Evolutionary conservation across 495 filamentous ascomycete species (phyloP), one percentile per base, ranked within the genome.

Genomic region (Penicillium bovifimosum): DNA sequence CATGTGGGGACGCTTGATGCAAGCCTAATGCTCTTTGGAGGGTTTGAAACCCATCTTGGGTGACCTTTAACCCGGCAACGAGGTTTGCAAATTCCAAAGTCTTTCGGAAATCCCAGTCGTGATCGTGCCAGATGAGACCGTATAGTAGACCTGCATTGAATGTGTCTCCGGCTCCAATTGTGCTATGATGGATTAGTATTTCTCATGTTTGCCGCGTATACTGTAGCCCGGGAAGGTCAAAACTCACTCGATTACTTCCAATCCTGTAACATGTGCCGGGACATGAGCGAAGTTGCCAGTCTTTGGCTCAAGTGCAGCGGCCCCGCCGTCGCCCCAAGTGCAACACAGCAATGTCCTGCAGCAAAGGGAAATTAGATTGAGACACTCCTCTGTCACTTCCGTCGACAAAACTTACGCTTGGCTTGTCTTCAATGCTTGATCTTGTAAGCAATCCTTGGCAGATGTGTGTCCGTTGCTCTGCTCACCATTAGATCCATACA

Each of bases 91-190:
- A 86, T 13, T 50, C 54, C 42, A 88, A 69, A 65, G 75, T 83
- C 45, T 64, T 65, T 43, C 66, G 54, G 16, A 74, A 59, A 56
- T 70, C 61, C 83, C 81, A 84, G 54, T 76, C 72, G 17, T 74
- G 56, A 20, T 55, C 52, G 58, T 76, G 78, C 55, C 71, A 79
- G 40, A 76, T 66, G 55, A 86, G 59, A 16, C 74, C 77, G 62
- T 82, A 88, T 36, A 88, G 64, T 64, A 88, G 80, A 20, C 84
- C 86, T 7, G 85, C 86, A 53, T 86, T 81, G 56, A 90, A 88
- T 1, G 86, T 88, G 61, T 90, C 86, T 58, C 86, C 86, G 50
- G 86, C 86, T 39, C 85, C 85, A 42, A 87, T 77, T 9, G 84
- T 77, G 58, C 84, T 88, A n/a, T 5, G 16, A 18, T 38, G 13